Percentiles rank a stretch among this genome's conserved stretches.
phyloP scores from a whole-genome alignment of 139 green algal species.

The Ostreobium quekettii region DNA sequence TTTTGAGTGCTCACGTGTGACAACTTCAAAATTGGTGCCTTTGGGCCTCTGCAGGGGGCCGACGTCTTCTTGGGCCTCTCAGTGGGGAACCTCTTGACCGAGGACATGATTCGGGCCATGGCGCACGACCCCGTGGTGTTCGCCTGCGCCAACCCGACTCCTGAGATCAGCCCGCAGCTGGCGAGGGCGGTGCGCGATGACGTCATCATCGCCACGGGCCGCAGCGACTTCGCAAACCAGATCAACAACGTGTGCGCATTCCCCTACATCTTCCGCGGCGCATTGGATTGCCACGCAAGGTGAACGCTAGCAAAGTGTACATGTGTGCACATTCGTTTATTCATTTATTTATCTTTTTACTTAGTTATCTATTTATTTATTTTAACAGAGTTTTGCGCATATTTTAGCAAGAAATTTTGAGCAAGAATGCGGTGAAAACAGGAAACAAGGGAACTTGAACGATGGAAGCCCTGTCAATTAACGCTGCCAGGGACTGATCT shows the following conservation, averaged over 20 bases:
- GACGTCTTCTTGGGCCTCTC: constrained; percentile 37
- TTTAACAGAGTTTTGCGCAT: no score
- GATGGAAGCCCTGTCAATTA: no score
- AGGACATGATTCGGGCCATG: constrained; percentile 33
- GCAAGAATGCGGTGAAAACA: no score
- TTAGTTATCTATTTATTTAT: no score
- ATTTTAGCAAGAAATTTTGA: no score
- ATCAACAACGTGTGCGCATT: constrained; percentile 41
- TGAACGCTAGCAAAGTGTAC: no score
- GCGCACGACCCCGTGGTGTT: constrained; percentile 30
- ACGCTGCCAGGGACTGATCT: no score
- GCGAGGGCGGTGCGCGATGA: constrained; percentile 22
- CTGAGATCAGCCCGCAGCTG: constrained; percentile 12
- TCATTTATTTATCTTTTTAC: no score
- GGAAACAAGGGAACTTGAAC: no score
- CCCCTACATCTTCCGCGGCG: constrained; percentile 36
- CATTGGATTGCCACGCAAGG: constrained; percentile 24
- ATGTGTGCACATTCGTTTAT: no score
- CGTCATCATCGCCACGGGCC: constrained; percentile 33
- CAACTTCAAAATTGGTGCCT: not conserved
- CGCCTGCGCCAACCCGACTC: constrained; percentile 24
- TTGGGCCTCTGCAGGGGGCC: constrained; percentile 24
- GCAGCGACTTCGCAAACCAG: constrained; percentile 36
- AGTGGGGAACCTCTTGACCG: constrained; percentile 22
- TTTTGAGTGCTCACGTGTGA: no score